Base-by-base conservation (phyloP, 208 protist genomes). In the Leishmania guyanensis region DNA sequence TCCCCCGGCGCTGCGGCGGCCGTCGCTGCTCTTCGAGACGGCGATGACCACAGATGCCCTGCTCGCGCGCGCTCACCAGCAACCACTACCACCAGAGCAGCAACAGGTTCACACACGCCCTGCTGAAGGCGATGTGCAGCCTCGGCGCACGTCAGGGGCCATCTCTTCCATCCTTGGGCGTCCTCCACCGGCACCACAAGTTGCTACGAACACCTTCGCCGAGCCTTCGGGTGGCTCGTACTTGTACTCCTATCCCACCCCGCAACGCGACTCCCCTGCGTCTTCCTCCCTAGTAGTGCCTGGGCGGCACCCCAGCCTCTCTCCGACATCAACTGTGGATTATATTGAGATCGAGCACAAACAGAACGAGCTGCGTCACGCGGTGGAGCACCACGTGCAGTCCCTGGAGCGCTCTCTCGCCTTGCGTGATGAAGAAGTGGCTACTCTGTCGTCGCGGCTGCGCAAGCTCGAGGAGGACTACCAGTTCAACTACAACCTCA, bases 401-500 rank as follows among this genome's bases (percentile, higher is more conserved):
- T 87, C 92, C 12, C 90, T 97, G 65, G 91, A 96, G 80, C 85
- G 81, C 16, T 83, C 86, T 51, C 81, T 97, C 29, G 77, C 85
- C 60, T 68, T 85, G 64, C 90, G 91, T 10, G 94, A 96, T 39
- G 90, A 94, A 75, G 93, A 95, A 75, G 68, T 96, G 33, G 84
- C 85, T 39, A 72, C 72, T 4, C 86, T 96, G 16, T 86, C 84
- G 29, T 81, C 85, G 2, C 93, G 91, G 68, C 85, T 97, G 72
- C 86, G 86, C 3, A 90, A 91, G 78, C 83, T 94, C 39, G 94
- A 96, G 83, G 93, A 97, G 78, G 94, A 97, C 85, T 97, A 97
- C 75, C 90, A 95, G 82, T 97, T 96, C 78, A 97, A 97, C 82
- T 97, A 94, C 84, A 90, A 92, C 62, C 87, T 97, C 51, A 97